These are phyloP conservation scores for Calamus simplicifolius DNA, from an alignment of 176 grass and related monocot genomes.

Conservation along the genomic window DNA sequence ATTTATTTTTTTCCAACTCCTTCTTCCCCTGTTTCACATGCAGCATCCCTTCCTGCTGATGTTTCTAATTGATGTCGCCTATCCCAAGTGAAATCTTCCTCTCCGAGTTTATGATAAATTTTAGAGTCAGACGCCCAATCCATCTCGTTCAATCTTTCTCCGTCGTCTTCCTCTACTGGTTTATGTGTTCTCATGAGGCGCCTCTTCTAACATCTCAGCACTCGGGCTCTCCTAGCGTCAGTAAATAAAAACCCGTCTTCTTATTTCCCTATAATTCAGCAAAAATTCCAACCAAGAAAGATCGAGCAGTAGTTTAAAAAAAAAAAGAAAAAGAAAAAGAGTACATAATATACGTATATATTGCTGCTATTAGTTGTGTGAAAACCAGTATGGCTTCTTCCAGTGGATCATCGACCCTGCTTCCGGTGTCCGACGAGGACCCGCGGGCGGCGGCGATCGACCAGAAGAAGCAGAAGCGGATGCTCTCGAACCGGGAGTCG, in stretches of 20 bases:
- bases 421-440: constrained; percentile 18
- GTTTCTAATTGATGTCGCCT: constrained; percentile 64
- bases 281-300: not conserved
- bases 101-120: constrained; percentile 74
- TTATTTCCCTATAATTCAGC: not conserved
- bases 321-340: not conserved
- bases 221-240: no score
- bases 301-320: not conserved
- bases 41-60: constrained; percentile 27
- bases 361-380: not conserved
- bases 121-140: constrained; percentile 28
- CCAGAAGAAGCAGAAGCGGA: constrained; percentile 51
- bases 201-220: no score
- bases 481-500: constrained; percentile 83
- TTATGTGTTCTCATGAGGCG: constrained; percentile 84
- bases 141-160: constrained; percentile 98
- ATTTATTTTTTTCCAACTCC: not conserved
- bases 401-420: constrained; percentile 18
- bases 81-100: constrained; percentile 45
- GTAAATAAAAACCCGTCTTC: not conserved
- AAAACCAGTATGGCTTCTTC: constrained; percentile 36
- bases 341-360: not conserved
- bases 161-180: constrained; percentile 98
- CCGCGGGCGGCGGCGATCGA: constrained; percentile 29
- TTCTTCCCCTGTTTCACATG: constrained; percentile 4